Base-by-base conservation (phyloP, 169 alveolate species). In the Eimeria tenella region DNA sequence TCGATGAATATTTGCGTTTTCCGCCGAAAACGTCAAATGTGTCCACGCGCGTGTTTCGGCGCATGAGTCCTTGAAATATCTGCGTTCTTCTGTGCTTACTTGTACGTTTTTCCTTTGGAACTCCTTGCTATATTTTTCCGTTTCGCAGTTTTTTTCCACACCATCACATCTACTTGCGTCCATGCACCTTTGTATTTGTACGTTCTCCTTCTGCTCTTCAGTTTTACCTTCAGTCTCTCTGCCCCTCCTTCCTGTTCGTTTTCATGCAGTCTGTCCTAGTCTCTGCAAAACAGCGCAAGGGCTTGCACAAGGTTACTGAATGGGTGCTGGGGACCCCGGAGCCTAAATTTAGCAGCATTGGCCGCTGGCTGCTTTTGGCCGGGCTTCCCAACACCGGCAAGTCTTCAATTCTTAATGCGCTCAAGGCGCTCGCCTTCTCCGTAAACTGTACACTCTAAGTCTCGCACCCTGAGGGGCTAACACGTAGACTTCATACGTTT, bases 301-400 rank as follows among this genome's bases (percentile, higher is more conserved):
- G 97, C 82, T 93, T 97, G 62, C 83, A 90, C 9, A 95, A 94
- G 31, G 60, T 97, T 4, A 49, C 95, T 11, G 65, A 90, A 21
- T 90, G 87, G 84, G 79, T 97, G 8, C 49, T 94, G 55, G 42
- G 94, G 50, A 70, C 74, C 49, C 75, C 94, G 11, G 93, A 95
- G 8, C 96, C 98, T 0, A 93, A 96, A 65, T 97, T 97, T 94
- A 87, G 93, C 84, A 97, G 98, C 25, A 96, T 97, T 8, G 99
- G 99, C 21, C 95, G 94, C 52, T 97, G 98, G 97, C 23, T 96
- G 81, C 94, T 97, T 96, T 95, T 97, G 50, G 97, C 97, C 50
- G 99, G 99, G n/a, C 95, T 97, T 74, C 99, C 99, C 3, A 97
- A 97, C 93, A 98, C 97, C 19, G 99, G 99, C 2, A 97, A 97